Conservation (phyloP, 345 rosid genomes). For the Odontarrhena argentea region DNA sequence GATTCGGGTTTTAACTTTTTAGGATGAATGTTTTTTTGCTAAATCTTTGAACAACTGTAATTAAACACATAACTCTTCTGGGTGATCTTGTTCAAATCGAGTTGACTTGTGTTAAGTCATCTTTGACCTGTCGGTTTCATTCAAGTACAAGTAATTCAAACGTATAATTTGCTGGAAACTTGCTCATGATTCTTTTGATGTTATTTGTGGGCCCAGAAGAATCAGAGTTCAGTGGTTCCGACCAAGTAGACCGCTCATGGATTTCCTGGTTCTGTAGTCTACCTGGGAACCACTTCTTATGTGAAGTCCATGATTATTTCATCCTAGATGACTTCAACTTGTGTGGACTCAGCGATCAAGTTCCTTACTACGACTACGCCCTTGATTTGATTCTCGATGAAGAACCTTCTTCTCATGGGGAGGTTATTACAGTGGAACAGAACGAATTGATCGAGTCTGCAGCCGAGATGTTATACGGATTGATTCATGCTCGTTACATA, state of each 20-base stretch:
- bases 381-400: conserved; percentile 87
- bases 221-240: conserved; percentile 88
- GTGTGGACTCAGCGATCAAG: conserved; percentile 85
- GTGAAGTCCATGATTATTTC: conserved; percentile 84
- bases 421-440: conserved; percentile 78
- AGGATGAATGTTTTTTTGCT: too few relatives aligned
- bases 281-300: conserved; percentile 82
- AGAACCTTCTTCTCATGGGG: conserved; percentile 66
- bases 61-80: not conserved
- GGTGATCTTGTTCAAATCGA: not conserved
- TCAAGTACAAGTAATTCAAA: too few relatives aligned
- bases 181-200: not conserved
- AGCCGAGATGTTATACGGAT: conserved; percentile 90
- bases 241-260: conserved; percentile 83
- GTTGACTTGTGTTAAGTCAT: too few relatives aligned
- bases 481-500: conserved; percentile 81
- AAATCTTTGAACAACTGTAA: too few relatives aligned
- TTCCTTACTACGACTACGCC: conserved; percentile 88
- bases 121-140: too few relatives aligned
- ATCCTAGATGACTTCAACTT: conserved; percentile 90
- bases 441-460: conserved; percentile 86
- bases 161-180: not conserved
- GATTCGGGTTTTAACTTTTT: too few relatives aligned
- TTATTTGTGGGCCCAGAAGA: conserved; percentile 51
- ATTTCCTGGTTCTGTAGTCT: conserved; percentile 87